Conservation (phyloP, 2,329 filamentous ascomycete species). For the Calonectria pteridis region DNA sequence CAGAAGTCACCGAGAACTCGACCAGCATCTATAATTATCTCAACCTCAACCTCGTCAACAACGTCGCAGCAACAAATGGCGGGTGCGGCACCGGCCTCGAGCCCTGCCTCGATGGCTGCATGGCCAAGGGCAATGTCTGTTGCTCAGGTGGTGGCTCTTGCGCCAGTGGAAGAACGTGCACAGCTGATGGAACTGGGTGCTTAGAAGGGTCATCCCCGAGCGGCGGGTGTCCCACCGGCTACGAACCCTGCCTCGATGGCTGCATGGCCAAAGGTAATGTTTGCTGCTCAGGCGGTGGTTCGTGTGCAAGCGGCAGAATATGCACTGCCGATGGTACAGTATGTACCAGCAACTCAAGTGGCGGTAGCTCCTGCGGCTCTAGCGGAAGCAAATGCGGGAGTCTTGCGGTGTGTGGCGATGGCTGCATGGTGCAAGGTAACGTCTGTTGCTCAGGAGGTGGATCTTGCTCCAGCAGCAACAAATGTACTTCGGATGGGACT, state of each 20-base stretch:
- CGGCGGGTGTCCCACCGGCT: neutral
- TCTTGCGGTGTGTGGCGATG: neutral
- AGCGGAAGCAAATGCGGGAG: neutral
- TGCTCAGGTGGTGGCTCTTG: neutral
- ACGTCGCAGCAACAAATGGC: neutral
- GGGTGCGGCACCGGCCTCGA: neutral
- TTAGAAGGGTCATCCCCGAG: neutral
- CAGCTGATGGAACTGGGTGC: neutral
- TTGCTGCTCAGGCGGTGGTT: constrained; percentile 1
- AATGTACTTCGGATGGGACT: neutral
- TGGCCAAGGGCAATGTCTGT: constrained; percentile 7
- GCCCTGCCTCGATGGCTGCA: neutral
- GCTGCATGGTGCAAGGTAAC: neutral
- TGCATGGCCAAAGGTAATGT: constrained; percentile 7
- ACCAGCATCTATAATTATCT: neutral
- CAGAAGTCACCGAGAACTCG: neutral
- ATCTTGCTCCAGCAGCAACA: neutral
- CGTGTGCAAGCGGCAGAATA: constrained; percentile 1
- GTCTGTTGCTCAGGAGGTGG: neutral
- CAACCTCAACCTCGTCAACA: neutral
- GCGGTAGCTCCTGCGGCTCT: neutral
- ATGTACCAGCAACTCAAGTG: neutral
- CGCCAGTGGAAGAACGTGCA: constrained; percentile 1
- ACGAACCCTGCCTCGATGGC: neutral
- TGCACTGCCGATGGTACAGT: neutral